These are phyloP conservation scores for Fusarium avenaceum DNA, from an alignment of 2,329 filamentous ascomycete genomes.

Conservation along the genomic window DNA sequence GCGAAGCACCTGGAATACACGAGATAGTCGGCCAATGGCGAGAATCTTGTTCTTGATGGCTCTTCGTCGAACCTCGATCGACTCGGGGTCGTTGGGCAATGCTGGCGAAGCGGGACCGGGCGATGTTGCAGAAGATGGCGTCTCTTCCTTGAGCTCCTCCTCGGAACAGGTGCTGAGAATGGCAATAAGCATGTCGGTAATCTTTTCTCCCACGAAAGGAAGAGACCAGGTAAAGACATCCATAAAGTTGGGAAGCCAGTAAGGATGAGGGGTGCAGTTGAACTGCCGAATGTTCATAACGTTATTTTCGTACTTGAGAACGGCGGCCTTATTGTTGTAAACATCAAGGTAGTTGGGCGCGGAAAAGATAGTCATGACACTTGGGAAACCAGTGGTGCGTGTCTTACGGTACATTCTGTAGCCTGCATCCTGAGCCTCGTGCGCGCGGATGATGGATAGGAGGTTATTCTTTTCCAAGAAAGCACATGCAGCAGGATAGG, in stretches of 20 bases:
- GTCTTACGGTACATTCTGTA: slow-evolving; percentile 99
- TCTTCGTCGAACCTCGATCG: slow-evolving; percentile 91
- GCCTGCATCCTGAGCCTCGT: slow-evolving; percentile 98
- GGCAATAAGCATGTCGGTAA: slow-evolving; percentile 99
- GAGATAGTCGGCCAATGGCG: slow-evolving; percentile 94
- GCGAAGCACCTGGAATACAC: slow-evolving; percentile 97
- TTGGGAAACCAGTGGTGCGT: slow-evolving; percentile 96
- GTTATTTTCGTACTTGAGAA: slow-evolving; percentile 99
- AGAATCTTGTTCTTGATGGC: slow-evolving; percentile 99
- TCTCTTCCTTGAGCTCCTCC: slow-evolving; percentile 92
- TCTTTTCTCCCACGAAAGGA: slow-evolving; percentile 98
- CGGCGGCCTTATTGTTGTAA: slow-evolving; percentile 99
- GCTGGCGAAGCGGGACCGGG: slow-evolving; percentile 82
- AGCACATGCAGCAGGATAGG: slow-evolving; percentile 94
- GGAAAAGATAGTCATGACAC: slow-evolving; percentile 99
- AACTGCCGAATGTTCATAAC: slow-evolving; percentile 99
- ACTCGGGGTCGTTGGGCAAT: slow-evolving; percentile 77
- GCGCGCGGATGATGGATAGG: slow-evolving; percentile 94
- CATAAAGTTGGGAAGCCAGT: slow-evolving; percentile 99
- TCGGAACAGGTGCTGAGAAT: slow-evolving; percentile 99
- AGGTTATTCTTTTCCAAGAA: slow-evolving; percentile 99
- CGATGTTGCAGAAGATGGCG: slow-evolving; percentile 77
- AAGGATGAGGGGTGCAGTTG: slow-evolving; percentile 99
- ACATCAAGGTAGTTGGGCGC: slow-evolving; percentile 99
- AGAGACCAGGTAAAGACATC: slow-evolving; percentile 99